phyloP scores from a whole-genome alignment of 1,284 basidiomycete genomes.

The Naganishia sp. region DNA sequence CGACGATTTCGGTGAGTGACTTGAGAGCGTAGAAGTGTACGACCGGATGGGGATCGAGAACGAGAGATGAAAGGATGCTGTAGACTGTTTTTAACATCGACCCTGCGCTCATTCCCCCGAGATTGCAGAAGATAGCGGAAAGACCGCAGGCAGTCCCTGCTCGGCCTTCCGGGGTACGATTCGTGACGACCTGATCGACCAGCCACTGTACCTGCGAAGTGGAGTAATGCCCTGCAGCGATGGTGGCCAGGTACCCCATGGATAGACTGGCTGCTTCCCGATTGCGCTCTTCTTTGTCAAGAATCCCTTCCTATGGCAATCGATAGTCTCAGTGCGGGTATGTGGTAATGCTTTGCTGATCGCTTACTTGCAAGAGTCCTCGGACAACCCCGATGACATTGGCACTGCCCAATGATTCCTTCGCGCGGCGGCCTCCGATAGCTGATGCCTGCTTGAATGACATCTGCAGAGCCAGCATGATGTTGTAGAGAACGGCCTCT shows the following conservation, averaged over 20 bases:
- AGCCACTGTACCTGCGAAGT: slow-evolving; percentile 86
- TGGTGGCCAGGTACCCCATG: slow-evolving; percentile 79
- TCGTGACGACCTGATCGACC: slow-evolving; percentile 94
- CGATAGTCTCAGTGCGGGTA: not conserved
- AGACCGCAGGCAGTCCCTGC: slow-evolving; percentile 93
- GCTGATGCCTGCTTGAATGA: slow-evolving; percentile 66
- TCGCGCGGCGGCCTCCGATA: slow-evolving; percentile 58
- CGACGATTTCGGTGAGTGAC: slow-evolving; percentile 82
- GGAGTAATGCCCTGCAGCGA: slow-evolving; percentile 82
- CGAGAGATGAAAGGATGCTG: slow-evolving; percentile 91
- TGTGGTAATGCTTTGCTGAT: slow-evolving; percentile 18
- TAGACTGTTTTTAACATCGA: slow-evolving; percentile 94
- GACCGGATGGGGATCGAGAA: slow-evolving; percentile 92
- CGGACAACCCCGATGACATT: slow-evolving; percentile 71
- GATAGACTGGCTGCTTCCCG: slow-evolving; percentile 83
- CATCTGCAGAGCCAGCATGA: slow-evolving; percentile 75
- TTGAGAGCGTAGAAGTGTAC: slow-evolving; percentile 92
- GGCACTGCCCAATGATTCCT: slow-evolving; percentile 68
- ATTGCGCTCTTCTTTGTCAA: slow-evolving; percentile 76
- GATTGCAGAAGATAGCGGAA: slow-evolving; percentile 88
- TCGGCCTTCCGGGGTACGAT: slow-evolving; percentile 87
- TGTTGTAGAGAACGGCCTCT: slow-evolving; percentile 81
- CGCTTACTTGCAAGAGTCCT: slow-evolving; percentile 64
- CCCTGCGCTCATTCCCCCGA: slow-evolving; percentile 89
- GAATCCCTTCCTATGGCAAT: slow-evolving; percentile 63